Evolutionary conservation across 768 basidiomycete species (phyloP).

Genomic region (Rhodotorula paludigena): DNA sequence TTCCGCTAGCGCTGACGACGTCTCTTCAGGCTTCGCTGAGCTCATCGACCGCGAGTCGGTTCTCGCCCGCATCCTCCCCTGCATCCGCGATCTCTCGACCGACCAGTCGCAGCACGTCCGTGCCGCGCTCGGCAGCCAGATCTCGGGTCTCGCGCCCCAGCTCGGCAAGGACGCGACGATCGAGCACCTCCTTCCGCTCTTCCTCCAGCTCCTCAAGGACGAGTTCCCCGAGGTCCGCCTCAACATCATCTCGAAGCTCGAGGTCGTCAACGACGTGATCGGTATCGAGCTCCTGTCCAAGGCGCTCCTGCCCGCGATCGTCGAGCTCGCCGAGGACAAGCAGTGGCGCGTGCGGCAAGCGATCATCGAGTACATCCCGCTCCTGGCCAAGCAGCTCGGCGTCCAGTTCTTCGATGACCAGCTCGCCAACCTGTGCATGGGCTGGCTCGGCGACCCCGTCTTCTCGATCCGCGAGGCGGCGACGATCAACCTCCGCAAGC

Average conservation of each 20-base stretch:
- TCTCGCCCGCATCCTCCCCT: conserved; percentile 84
- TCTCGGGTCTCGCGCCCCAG: conserved; percentile 89
- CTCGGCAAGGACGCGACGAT: conserved; percentile 89
- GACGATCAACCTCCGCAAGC: conserved; percentile 88
- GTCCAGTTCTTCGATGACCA: conserved; percentile 97
- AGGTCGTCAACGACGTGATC: conserved; percentile 93
- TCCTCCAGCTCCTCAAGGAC: conserved; percentile 93
- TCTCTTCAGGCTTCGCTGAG: conserved; percentile 93
- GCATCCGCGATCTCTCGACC: conserved; percentile 86
- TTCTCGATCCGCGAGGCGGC: conserved; percentile 99
- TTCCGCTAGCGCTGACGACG: neutral
- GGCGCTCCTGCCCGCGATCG: conserved; percentile 92
- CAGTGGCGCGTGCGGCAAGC: conserved; percentile 99
- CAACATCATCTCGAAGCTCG: conserved; percentile 97
- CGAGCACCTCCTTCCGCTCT: conserved; percentile 91
- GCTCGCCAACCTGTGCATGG: conserved; percentile 94
- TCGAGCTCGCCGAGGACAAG: conserved; percentile 97
- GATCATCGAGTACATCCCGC: conserved; percentile 98
- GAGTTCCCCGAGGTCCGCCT: conserved; percentile 97
- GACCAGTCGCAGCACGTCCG: conserved; percentile 96
- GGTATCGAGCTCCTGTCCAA: conserved; percentile 92
- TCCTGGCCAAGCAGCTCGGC: conserved; percentile 94
- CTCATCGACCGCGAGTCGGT: conserved; percentile 90
- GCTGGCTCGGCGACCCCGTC: conserved; percentile 96
- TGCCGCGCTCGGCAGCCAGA: conserved; percentile 90